Evolutionary conservation across 805 yeast genomes (phyloP).

Genomic region (Schizosaccharomyces octosporus): DNA sequence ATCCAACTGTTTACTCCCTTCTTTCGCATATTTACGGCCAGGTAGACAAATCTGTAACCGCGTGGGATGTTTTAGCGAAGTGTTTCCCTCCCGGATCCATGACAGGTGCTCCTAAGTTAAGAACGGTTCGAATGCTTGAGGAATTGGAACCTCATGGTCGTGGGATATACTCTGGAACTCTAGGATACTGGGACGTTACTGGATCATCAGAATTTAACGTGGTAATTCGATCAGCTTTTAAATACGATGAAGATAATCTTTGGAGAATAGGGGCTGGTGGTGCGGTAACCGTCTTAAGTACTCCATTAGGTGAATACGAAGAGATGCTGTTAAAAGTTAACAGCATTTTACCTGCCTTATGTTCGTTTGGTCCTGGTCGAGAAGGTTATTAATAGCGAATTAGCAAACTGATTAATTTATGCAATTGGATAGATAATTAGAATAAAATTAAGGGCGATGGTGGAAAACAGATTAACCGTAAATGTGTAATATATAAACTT

Average conservation of each 20-base stretch:
- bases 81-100: slow-evolving; percentile 94
- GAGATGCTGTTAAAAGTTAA: slow-evolving; percentile 67
- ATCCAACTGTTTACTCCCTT: slow-evolving; percentile 68
- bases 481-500: background rate
- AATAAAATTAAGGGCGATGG: too few relatives aligned
- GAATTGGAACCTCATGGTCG: slow-evolving; percentile 27
- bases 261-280: slow-evolving; percentile 98
- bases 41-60: slow-evolving; percentile 25
- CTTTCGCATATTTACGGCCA: slow-evolving; percentile 68
- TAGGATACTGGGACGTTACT: slow-evolving; percentile 81
- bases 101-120: slow-evolving; percentile 97
- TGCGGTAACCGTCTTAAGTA: slow-evolving; percentile 75
- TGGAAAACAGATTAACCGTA: background rate
- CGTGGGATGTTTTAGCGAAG: slow-evolving; percentile 52
- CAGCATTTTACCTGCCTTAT: slow-evolving; percentile 54
- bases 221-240: slow-evolving; percentile 59
- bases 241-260: slow-evolving; percentile 26
- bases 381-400: too few relatives aligned
- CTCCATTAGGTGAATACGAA: slow-evolving; percentile 66
- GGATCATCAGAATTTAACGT: slow-evolving; percentile 86
- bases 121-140: slow-evolving; percentile 67
- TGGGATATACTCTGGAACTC: slow-evolving; percentile 82
- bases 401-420: too few relatives aligned
- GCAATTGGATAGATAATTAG: background rate
- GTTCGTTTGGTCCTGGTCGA: too few relatives aligned